Percentiles rank a stretch among this genome's conserved stretches.
These are phyloP conservation scores for Pestalotiopsis sp. DNA, from an alignment of 2,329 filamentous ascomycete species.

Conservation along the genomic window DNA sequence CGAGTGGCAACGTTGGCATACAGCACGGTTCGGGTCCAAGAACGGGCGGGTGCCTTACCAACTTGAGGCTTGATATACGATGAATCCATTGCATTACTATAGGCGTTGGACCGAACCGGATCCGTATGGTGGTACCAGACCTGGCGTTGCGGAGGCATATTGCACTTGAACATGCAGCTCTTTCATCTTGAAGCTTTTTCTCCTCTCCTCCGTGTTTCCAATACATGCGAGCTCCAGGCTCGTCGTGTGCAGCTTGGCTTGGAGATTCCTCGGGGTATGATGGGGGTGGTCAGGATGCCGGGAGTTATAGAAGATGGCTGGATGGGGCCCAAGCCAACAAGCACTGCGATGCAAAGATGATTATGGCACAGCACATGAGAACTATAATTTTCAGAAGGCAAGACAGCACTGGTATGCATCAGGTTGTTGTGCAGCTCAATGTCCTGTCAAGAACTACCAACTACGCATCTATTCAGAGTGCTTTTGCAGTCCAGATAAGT, in stretches of 20 bases:
- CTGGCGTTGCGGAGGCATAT: background rate
- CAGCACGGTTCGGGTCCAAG: constrained; percentile 14
- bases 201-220: background rate
- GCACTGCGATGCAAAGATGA: background rate
- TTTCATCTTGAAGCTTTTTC: background rate
- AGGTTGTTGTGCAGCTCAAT: background rate
- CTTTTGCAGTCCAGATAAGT: background rate
- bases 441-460: background rate
- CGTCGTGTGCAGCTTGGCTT: background rate
- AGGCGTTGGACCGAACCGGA: constrained; percentile 13
- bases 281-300: background rate
- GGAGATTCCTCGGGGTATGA: background rate
- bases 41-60: background rate
- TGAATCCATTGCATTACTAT: constrained; percentile 16
- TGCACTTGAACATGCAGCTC: background rate
- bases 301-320: background rate
- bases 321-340: background rate
- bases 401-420: background rate
- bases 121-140: background rate
- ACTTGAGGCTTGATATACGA: background rate
- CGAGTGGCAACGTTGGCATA: constrained; percentile 29
- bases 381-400: background rate
- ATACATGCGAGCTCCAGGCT: background rate
- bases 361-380: background rate
- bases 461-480: background rate